A percentile compares a stretch with the other conserved stretches of the same genome.
Conservation (phyloP, 345 rosid species). For the Camelina laxa region DNA sequence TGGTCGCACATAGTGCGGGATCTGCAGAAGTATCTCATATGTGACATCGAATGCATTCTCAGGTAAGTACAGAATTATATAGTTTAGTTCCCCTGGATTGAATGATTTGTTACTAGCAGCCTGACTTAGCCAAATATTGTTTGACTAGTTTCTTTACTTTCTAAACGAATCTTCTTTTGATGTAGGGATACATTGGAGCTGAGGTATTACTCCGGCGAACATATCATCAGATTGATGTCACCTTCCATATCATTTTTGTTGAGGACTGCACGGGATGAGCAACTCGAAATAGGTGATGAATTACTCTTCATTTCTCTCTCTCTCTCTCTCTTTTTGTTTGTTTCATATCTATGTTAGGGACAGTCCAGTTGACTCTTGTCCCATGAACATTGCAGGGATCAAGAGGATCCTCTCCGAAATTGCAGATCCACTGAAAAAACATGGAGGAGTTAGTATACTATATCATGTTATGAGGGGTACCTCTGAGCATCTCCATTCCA, state of each 20-base stretch:
- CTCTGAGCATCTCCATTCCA: slow-evolving; percentile 63
- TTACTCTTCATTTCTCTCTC: slow-evolving; percentile 13
- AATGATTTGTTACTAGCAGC: not conserved
- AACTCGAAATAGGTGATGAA: slow-evolving; percentile 60
- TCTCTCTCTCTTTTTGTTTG: too few species aligned
- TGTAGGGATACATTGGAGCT: slow-evolving; percentile 65
- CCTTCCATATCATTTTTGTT: slow-evolving; percentile 66
- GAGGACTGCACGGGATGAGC: slow-evolving; percentile 63
- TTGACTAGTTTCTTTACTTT: not conserved
- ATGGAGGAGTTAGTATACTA: slow-evolving; percentile 63
- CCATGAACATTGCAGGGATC: slow-evolving; percentile 53
- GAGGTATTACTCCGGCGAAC: slow-evolving; percentile 63
- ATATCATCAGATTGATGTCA: slow-evolving; percentile 66
- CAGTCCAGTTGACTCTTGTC: slow-evolving; percentile 22
- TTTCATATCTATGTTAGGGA: slow-evolving; percentile 17
- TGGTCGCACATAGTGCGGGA: slow-evolving; percentile 69
- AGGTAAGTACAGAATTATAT: slow-evolving; percentile 50
- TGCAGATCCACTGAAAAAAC: slow-evolving; percentile 45
- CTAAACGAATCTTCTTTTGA: not conserved
- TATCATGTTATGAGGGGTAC: slow-evolving; percentile 65
- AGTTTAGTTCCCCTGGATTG: not conserved
- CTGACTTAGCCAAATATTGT: slow-evolving; percentile 1
- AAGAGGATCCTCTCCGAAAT: slow-evolving; percentile 65
- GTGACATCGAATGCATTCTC: slow-evolving; percentile 55
- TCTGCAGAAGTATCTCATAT: slow-evolving; percentile 67